Evolutionary conservation across 371 early-diverging fungal species (phyloP).

Genomic region (Mucor saturninus): DNA sequence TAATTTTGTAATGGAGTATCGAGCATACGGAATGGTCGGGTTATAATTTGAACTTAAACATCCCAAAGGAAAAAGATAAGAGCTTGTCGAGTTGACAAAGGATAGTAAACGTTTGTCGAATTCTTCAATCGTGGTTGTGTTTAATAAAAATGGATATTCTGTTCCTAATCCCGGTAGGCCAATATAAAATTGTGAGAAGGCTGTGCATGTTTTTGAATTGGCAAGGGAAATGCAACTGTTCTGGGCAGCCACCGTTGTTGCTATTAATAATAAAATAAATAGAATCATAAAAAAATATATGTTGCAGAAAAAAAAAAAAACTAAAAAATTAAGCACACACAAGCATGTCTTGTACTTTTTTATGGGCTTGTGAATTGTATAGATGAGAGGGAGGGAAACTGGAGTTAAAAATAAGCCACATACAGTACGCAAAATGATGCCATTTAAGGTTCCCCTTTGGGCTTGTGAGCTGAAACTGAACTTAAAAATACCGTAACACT

Average conservation of each 20-base stretch:
- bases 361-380: no score
- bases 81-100: constrained; percentile 29
- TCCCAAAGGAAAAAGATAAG: constrained; percentile 36
- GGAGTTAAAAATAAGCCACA: no score
- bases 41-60: constrained; percentile 35
- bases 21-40: constrained; percentile 36
- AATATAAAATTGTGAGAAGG: constrained; percentile 41
- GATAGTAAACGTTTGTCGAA: constrained; percentile 34
- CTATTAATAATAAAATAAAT: no score
- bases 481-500: no score
- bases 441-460: no score
- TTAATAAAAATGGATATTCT: constrained; percentile 33
- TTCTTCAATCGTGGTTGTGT: constrained; percentile 35
- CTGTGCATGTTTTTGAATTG: constrained; percentile 36
- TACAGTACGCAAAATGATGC: no score
- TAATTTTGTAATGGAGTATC: constrained; percentile 39
- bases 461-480: no score
- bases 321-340: no score
- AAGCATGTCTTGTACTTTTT: no score
- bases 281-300: no score
- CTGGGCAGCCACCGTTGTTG: not conserved
- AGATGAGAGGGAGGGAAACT: no score
- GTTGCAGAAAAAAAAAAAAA: no score
- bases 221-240: constrained; percentile 31
- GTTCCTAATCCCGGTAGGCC: constrained; percentile 24